Evolutionary conservation across 2,329 filamentous ascomycete species (phyloP).

Genomic region (Aspergillus tanneri): DNA sequence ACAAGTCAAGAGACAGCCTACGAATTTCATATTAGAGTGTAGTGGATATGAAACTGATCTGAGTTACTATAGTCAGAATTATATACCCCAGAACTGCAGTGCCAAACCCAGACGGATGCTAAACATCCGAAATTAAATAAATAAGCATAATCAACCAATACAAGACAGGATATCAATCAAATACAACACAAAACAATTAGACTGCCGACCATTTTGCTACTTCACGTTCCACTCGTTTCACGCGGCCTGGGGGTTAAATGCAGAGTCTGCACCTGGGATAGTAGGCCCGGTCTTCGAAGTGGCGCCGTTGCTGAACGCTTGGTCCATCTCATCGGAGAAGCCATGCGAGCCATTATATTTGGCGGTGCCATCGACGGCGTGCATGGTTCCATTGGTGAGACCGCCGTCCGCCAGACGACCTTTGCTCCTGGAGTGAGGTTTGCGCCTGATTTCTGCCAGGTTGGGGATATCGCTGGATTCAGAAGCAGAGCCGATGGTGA

Average conservation of each 20-base stretch:
- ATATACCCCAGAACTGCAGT: too few species aligned
- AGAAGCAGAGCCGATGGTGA: constrained; percentile 76
- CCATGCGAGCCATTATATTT: constrained; percentile 25
- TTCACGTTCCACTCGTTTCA: constrained; percentile 10
- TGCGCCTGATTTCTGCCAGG: constrained; percentile 55
- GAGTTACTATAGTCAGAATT: too few species aligned
- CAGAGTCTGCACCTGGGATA: constrained; percentile 16
- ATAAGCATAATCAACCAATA: constrained; percentile 1
- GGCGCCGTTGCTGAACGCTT: constrained; percentile 27
- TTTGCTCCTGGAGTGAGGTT: constrained; percentile 53
- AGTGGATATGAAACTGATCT: too few species aligned
- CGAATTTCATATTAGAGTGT: too few species aligned
- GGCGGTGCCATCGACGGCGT: constrained; percentile 7
- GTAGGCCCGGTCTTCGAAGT: constrained; percentile 9
- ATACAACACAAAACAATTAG: constrained; percentile 2
- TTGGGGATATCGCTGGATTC: constrained; percentile 70
- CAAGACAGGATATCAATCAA: constrained; percentile 10
- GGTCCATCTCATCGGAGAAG: constrained; percentile 34
- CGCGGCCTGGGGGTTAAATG: constrained; percentile 26
- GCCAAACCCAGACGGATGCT: too few species aligned
- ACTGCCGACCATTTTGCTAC: too few species aligned
- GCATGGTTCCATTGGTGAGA: constrained; percentile 20
- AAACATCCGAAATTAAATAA: constrained; percentile 3
- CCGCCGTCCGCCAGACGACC: constrained; percentile 13
- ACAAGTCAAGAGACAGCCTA: too few species aligned